Percentiles rank a stretch among this genome's conserved stretches.
Evolutionary conservation across 805 yeast genomes (phyloP).

Genomic region (Geotrichum ghanense): DNA sequence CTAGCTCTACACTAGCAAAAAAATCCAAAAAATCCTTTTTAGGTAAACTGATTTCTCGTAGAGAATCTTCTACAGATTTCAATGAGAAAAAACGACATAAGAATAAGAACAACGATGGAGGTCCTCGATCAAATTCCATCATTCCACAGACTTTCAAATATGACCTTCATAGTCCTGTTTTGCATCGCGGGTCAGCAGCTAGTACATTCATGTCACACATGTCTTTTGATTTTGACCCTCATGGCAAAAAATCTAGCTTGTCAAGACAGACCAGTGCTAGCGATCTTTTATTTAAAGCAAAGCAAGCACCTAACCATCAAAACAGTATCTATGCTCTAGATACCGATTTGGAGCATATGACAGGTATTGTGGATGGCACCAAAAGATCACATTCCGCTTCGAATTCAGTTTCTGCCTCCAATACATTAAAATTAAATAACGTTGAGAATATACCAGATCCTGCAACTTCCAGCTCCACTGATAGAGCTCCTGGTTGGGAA

Average conservation of each 20-base stretch:
- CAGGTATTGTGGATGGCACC: constrained; percentile 32
- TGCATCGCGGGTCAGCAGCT: not conserved
- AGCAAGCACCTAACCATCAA: not conserved
- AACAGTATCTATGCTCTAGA: constrained; percentile 25
- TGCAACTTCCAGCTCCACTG: not conserved
- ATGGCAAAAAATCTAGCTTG: too few species aligned
- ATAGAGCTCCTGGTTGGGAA: constrained; percentile 10
- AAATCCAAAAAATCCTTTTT: constrained; percentile 10
- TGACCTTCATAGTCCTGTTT: constrained; percentile 2
- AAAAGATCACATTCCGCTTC: not conserved
- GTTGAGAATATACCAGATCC: not conserved
- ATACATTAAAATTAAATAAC: not conserved
- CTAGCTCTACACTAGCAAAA: not conserved
- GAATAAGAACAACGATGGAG: not conserved
- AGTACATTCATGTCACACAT: too few species aligned
- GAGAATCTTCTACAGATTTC: constrained; percentile 13
- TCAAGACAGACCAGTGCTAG: too few species aligned
- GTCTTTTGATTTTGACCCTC: too few species aligned
- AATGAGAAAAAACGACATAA: not conserved
- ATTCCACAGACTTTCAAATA: not conserved
- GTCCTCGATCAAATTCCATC: not conserved
- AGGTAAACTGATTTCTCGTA: constrained; percentile 13
- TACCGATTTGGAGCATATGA: constrained; percentile 39
- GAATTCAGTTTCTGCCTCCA: not conserved
- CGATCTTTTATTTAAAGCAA: too few species aligned